Base-by-base conservation (phyloP, 1,284 basidiomycete species). In the Heterobasidion occidentale region DNA sequence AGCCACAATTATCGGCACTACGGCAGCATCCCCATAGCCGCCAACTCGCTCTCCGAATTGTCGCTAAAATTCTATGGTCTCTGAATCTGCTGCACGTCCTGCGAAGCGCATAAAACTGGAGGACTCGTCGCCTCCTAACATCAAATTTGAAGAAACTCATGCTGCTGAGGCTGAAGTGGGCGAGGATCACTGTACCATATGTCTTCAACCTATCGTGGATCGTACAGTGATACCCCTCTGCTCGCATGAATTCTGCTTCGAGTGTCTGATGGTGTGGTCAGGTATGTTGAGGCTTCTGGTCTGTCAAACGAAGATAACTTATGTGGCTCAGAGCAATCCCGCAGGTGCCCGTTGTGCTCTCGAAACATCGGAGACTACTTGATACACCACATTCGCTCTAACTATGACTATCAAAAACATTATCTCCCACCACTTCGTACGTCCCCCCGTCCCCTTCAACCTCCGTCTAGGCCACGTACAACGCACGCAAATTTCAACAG, bases 181-280 rank as follows among this genome's bases (percentile, higher is more conserved):
- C 17, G 68, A 67, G 20, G 78, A 81, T 4, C 71, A 78, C 36
- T 84, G 81, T 58, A 74, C 80, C 49, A 94, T 95, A 51, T 95
- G 92, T 64, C 72, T 95, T 36, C 89, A 94, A 65, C 62, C 74
- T 5, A 72, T 92, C 51, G 72, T 77, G n/a, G 91, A 94, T 71
- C 75, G 88, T 47, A 87, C 92, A 0, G 79, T 93, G 47, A 75
- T 93, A 19, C 88, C 90, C 1, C 77, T 74, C 6, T 95, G 92
- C 68, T 87, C 88, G 1, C 92, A 95, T 72, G 85, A 89, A 65
- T 94, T 94, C 66, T 95, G 92, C 65, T 94, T 94, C 62, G 88
- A 90, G 58, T 95, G 92, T 68, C 78, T 94, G 15, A 74, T 88
- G 48, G 73, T 92, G 1, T 94, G 92, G 92, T 80, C 88, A 38